Base-by-base conservation (phyloP, 2,329 filamentous ascomycete species). In the Calonectria crousiana region DNA sequence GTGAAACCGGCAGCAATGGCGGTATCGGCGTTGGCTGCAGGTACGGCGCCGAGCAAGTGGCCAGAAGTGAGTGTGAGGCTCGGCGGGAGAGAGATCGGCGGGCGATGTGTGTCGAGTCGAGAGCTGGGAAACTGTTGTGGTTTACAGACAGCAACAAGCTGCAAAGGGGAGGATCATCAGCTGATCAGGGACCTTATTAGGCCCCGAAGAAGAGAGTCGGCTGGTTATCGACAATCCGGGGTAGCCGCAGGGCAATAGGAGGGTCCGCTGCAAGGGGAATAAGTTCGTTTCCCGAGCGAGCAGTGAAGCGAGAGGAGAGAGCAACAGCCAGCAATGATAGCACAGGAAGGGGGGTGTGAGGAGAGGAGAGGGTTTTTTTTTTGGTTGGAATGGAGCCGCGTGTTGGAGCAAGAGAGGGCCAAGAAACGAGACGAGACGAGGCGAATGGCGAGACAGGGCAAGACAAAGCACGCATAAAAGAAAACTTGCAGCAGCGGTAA, bases 111-210 rank as follows among this genome's bases (percentile, higher is more conserved):
- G 74, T 73, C 76, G 74, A 75, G 58, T 77, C 72, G 77, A 80
- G 71, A 62, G 76, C 73, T 72, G 75, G 69, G 49, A 9, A 80
- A 74, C 78, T 77, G 60, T 36, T 41, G 60, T 69, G 64, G 71
- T 69, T 72, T 79, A 79, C 78, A 71, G 77, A 69, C 74, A 77
- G 72, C 67, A 66, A 44, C 62, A 71, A 67, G 70, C 78, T 80
- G 73, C 75, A 80, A 78, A 80, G 78, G 79, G 78, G 79, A 81
- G 77, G 79, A 80, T 80, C 79, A 80, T 80, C 79, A 80, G 79
- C 79, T 80, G 79, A 80, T 80, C 79, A 74, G 72, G 73, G 72
- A 78, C 66, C 78, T 38, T 72, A 74, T 62, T 69, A 76, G 74
- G 74, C 72, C 77, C 78, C 76, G 76, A 75, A 74, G 70, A 78